Percentiles rank a stretch among this genome's conserved stretches.
Evolutionary conservation across 768 basidiomycete genomes (phyloP).

Genomic region (Podaxis rugospora): DNA sequence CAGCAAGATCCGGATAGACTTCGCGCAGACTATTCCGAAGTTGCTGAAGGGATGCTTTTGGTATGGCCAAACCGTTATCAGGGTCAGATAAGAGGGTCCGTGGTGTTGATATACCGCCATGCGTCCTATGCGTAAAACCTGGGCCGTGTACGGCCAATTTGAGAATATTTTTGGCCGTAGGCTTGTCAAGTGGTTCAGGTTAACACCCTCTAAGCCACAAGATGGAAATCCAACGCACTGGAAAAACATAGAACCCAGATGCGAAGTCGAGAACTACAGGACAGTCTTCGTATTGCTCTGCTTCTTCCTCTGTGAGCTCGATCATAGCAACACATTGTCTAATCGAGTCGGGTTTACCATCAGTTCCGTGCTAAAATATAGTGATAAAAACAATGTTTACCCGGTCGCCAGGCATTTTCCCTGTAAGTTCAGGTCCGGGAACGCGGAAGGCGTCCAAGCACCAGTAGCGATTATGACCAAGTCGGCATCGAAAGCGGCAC

Average conservation of each 20-base stretch:
- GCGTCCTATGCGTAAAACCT: constrained; percentile 58
- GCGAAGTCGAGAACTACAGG: constrained; percentile 74
- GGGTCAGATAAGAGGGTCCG: constrained; percentile 66
- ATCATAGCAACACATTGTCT: constrained; percentile 81
- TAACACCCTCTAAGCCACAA: not conserved
- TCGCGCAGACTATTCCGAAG: constrained; percentile 48
- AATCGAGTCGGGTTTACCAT: not conserved
- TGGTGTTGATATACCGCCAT: constrained; percentile 61
- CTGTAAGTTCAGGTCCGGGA: constrained; percentile 53
- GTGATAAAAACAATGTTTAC: constrained; percentile 35
- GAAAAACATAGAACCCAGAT: constrained; percentile 80
- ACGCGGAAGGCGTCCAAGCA: constrained; percentile 81
- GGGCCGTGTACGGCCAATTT: constrained; percentile 77
- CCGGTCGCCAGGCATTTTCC: constrained; percentile 71
- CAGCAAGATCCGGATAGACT: constrained; percentile 75
- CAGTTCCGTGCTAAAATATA: not conserved
- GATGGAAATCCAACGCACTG: constrained; percentile 40
- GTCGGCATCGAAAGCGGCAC: constrained; percentile 48
- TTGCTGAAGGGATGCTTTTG: constrained; percentile 43
- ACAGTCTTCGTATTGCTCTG: constrained; percentile 48
- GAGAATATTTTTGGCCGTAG: constrained; percentile 61
- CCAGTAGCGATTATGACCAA: constrained; percentile 71
- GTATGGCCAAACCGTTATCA: constrained; percentile 58
- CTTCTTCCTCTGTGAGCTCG: constrained; percentile 71
- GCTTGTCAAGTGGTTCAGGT: constrained; percentile 35